These are phyloP conservation scores for Echinochloa phyllopogon DNA, from an alignment of 176 grass and related monocot species.

Conservation along the genomic window DNA sequence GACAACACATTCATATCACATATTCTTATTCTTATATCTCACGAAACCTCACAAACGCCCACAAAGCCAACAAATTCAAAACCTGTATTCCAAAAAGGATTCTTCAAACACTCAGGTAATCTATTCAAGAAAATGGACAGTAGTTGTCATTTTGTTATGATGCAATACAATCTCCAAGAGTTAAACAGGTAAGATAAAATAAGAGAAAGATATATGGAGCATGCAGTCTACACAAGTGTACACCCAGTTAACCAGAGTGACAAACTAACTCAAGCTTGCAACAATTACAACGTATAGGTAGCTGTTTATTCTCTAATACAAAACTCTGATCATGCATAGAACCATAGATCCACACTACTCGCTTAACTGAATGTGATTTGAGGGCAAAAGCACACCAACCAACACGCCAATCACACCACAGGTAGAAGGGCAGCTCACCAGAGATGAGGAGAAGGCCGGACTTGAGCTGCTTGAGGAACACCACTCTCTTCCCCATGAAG, in stretches of 20 bases:
- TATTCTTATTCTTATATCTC: too few relatives aligned
- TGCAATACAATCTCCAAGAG: too few relatives aligned
- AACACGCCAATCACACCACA: background rate
- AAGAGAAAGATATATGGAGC: too few relatives aligned
- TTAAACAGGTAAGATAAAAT: too few relatives aligned
- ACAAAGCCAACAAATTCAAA: background rate
- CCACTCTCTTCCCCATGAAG: conserved; percentile 98
- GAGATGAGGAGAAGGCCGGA: conserved; percentile 88
- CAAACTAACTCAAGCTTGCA: background rate
- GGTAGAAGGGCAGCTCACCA: conserved; percentile 40
- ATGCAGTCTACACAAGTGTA: too few relatives aligned
- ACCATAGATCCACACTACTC: background rate
- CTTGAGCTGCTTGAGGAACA: conserved; percentile 94
- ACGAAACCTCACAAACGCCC: background rate
- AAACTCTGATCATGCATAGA: background rate
- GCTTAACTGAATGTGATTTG: background rate
- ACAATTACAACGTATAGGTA: background rate
- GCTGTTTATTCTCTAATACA: background rate
- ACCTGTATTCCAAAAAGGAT: background rate
- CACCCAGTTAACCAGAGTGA: too few relatives aligned
- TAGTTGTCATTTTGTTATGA: too few relatives aligned
- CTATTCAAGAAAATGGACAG: background rate
- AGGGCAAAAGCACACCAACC: background rate
- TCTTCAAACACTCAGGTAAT: background rate
- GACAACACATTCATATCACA: too few relatives aligned